Evolutionary conservation across 805 yeast species (phyloP).

Genomic region (Sungouiozyma intestinalis): DNA sequence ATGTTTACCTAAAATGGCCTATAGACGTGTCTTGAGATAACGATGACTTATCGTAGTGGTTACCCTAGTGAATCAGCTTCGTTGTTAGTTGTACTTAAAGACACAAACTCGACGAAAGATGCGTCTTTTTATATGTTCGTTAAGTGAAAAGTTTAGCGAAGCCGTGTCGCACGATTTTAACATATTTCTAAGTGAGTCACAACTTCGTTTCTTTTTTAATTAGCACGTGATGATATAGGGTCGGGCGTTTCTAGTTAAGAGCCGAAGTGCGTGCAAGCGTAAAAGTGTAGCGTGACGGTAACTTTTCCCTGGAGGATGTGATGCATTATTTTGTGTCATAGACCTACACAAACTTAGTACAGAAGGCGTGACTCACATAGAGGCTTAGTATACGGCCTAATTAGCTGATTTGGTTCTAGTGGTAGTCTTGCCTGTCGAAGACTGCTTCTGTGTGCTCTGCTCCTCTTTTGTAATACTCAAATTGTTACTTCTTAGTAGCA

Average conservation of each 20-base stretch:
- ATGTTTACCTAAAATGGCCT: conserved; percentile 1
- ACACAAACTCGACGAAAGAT: conserved; percentile 1
- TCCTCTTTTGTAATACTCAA: not conserved
- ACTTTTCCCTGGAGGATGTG: too few species aligned
- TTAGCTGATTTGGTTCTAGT: not conserved
- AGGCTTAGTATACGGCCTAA: too few species aligned
- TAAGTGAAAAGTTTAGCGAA: conserved; percentile 14
- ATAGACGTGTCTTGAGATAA: not conserved
- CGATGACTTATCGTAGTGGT: not conserved
- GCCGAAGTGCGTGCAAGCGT: too few species aligned
- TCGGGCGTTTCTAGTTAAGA: not conserved
- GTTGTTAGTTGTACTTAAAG: conserved; percentile 26
- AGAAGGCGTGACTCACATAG: too few species aligned
- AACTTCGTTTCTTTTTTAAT: not conserved
- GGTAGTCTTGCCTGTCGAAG: not conserved
- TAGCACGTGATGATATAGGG: too few species aligned
- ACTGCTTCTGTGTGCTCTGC: not conserved
- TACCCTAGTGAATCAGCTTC: conserved; percentile 7
- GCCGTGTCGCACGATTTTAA: not conserved
- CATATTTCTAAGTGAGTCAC: conserved; percentile 1
- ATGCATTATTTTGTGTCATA: conserved; percentile 3
- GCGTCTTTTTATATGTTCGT: conserved; percentile 5
- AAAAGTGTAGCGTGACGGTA: too few species aligned
- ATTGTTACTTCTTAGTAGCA: conserved; percentile 6
- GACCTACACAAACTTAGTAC: too few species aligned